These are phyloP conservation scores for Pistacia atlantica DNA, from an alignment of 345 rosid species.

Conservation along the genomic window DNA sequence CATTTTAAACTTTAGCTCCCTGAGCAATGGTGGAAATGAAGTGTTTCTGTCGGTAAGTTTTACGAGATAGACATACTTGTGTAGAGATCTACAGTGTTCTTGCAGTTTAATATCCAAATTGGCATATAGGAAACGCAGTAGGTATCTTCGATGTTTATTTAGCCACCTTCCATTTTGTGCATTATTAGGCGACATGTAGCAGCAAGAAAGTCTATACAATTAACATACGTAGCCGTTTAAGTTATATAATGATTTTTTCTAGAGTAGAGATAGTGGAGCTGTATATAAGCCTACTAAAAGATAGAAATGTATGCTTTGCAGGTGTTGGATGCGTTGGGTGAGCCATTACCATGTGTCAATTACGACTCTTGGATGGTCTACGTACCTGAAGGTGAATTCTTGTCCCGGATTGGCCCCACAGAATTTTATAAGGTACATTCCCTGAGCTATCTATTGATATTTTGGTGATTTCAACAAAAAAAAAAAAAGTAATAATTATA, in stretches of 20 bases:
- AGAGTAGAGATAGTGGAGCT: too few relatives aligned
- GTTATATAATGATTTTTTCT: too few relatives aligned
- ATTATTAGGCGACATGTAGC: not conserved
- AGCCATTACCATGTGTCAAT: slow-evolving; percentile 73
- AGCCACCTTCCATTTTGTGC: not conserved
- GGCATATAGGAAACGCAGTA: not conserved
- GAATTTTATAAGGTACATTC: slow-evolving; percentile 81
- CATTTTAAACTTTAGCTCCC: not conserved
- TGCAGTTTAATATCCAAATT: not conserved
- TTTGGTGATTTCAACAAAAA: not conserved
- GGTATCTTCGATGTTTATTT: not conserved
- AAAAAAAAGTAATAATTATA: too few relatives aligned
- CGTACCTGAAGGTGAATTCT: slow-evolving; percentile 90
- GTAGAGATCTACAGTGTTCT: not conserved
- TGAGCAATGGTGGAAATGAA: not conserved
- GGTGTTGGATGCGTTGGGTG: slow-evolving; percentile 92
- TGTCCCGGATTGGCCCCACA: slow-evolving; percentile 88
- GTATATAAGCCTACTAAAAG: too few relatives aligned
- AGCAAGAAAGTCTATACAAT: not conserved
- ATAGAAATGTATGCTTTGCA: slow-evolving; percentile 30
- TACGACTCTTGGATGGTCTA: slow-evolving; percentile 99
- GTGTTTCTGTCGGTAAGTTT: not conserved
- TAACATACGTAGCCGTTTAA: not conserved
- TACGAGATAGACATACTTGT: not conserved
- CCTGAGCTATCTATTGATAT: not conserved